Conservation (phyloP, 1,284 basidiomycete genomes). For the Sphagnurus paluster region DNA sequence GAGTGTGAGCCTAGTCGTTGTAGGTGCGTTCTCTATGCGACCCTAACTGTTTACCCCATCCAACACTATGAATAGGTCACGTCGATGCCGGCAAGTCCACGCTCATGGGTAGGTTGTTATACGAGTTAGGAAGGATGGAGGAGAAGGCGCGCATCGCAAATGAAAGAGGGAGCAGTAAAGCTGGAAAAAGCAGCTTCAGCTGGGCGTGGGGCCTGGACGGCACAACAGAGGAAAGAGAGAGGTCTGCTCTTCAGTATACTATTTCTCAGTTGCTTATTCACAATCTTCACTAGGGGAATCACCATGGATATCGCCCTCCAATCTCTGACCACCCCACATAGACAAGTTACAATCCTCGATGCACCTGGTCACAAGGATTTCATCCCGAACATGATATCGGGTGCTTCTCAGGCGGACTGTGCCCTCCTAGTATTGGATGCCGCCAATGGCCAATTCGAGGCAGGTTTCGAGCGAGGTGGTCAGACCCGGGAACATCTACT, state of each 20-base stretch:
- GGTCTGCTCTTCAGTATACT: constrained; percentile 59
- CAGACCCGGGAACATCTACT: constrained; percentile 97
- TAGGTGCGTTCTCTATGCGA: constrained; percentile 61
- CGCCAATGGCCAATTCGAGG: constrained; percentile 90
- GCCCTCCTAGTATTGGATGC: constrained; percentile 96
- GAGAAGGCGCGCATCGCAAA: constrained; percentile 86
- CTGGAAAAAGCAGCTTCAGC: constrained; percentile 93
- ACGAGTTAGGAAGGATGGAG: constrained; percentile 87
- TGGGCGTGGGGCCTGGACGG: constrained; percentile 99
- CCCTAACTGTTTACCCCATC: neutral
- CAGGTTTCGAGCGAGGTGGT: constrained; percentile 91
- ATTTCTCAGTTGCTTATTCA: constrained; percentile 5
- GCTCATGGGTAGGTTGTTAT: constrained; percentile 91
- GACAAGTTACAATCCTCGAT: constrained; percentile 89
- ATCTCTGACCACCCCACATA: constrained; percentile 74
- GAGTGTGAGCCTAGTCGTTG: constrained; percentile 86
- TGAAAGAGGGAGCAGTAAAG: constrained; percentile 88
- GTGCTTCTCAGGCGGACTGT: constrained; percentile 95
- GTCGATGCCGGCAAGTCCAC: constrained; percentile 99
- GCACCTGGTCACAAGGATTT: constrained; percentile 98
- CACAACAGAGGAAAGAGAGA: constrained; percentile 88
- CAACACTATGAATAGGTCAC: constrained; percentile 62
- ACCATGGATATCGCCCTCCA: constrained; percentile 97
- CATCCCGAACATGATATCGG: constrained; percentile 99
- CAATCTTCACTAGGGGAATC: constrained; percentile 71